Base-by-base conservation (phyloP, 257 asterid genomes). In the Solanum verrucosum region DNA sequence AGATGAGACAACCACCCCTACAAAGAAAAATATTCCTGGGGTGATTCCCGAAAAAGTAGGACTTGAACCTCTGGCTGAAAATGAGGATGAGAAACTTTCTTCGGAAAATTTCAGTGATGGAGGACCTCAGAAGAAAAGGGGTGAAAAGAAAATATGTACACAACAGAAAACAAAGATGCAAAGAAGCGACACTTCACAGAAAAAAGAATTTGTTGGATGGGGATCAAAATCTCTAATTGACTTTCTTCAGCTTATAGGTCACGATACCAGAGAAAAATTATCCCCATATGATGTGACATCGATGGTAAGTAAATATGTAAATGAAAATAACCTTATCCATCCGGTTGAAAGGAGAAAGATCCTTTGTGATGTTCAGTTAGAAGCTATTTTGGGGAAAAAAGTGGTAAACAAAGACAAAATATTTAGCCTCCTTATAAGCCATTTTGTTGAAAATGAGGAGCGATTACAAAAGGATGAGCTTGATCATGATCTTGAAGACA, bases 181-280 rank as follows among this genome's bases (percentile, higher is more conserved):
- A 40, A 77, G 85, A 20, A 86, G 89, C 20, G 67, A 3, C 71
- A 93, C 82, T 88, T 91, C 93, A 87, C 89, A 91, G 68, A 90
- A 88, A 87, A 74, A 77, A 88, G 92, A 90, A 82, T 96, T 93
- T 83, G 29, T 86, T 88, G 96, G 98, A 79, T 95, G 99, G 99
- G 98, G 92, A 73, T 94, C 99, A 34, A 92, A 83, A 75, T 59
- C 95, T 84, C 98, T 96, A 46, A 87, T 94, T 34, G 89, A 91
- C 59, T 96, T 96, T 87, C 96, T 96, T 60, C 77, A 85, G 40
- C 91, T 92, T 33, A 93, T 93, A 70, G 98, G 96, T 87, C 89
- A 92, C 91, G 93, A 88, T 81, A 92, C 94, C 6, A 73, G 65
- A 59, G 65, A 88, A 84, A 86, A 92, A 82, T 56, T 95, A 85